Evolutionary conservation across 768 basidiomycete species (phyloP), one percentile per base, ranked within the genome.

Genomic region (Crucibulum laeve): DNA sequence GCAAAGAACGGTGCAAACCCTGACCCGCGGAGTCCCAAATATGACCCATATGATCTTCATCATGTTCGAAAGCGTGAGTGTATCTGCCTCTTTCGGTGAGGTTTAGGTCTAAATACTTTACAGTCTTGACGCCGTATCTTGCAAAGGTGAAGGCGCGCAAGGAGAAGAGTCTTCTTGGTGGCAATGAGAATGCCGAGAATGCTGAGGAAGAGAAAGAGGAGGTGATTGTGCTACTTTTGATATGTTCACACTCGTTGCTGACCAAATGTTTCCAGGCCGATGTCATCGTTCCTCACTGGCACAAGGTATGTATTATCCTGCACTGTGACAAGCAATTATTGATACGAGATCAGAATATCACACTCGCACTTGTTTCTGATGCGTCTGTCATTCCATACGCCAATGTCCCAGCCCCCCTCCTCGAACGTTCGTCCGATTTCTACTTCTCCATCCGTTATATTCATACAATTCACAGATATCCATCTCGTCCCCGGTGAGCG

Each of bases 61-160:
- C 82, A 89, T 56, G 62, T 82, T 45, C 74, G 87, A 42, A 91
- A 91, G 65, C 67, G 91, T 91, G 51, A 25, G 84, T 69, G 26
- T 19, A 18, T 35, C 19, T 11, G 25, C 38, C 25, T 30, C 15
- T 25, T 43, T 47, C 44, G 25, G 28, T 50, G 43, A 15, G 4
- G 25, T 5, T 44, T 21, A 32, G 26, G 8, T 23, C 25, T 25
- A 40, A 38, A 47, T 38, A 13, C 21, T 43, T 26, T 6, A 18
- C 44, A 96, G 94, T 86, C 22, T 67, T 99, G 50, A 95, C 91
- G 1, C 82, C 88, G n/a, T 94, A 92, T 61, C 53, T 87, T 24
- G 77, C 85, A 4, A 85, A 79, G 53, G 53, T 68, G 17, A 92
- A 87, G 59, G 61, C 76, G 6, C 76, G 92, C 24, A 92, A 89